A percentile compares a stretch with the other conserved stretches of the same genome.
Evolutionary conservation across 78 protist genomes (phyloP).

Genomic region (Dictyostelium capitatum): DNA sequence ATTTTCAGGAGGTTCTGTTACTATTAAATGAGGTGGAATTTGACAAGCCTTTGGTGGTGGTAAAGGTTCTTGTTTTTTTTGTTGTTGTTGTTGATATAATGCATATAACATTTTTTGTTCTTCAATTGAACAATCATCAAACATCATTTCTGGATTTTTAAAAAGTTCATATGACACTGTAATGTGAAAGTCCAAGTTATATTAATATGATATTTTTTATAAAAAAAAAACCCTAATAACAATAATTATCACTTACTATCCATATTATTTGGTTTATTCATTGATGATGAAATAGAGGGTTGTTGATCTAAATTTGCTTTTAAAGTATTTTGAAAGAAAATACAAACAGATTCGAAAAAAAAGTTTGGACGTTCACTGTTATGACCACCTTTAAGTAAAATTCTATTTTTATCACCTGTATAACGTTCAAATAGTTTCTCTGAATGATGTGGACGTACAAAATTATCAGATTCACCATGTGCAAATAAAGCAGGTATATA

Average conservation of each 20-base stretch:
- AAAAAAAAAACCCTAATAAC: too few species aligned
- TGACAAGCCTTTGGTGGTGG: conserved; percentile 15
- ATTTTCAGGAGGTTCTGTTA: neutral
- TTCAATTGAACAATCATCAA: conserved; percentile 21
- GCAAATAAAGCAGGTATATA: conserved; percentile 86
- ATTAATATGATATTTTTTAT: too few species aligned
- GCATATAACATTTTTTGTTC: conserved; percentile 18
- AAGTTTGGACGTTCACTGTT: conserved; percentile 85
- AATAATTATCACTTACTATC: neutral
- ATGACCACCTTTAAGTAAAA: conserved; percentile 88
- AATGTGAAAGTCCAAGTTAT: neutral
- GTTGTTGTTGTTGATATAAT: conserved; percentile 17
- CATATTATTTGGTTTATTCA: neutral
- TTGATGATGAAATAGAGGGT: neutral
- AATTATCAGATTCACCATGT: conserved; percentile 78
- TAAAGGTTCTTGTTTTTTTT: neutral
- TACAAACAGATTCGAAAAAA: conserved; percentile 85
- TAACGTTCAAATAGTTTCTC: conserved; percentile 73
- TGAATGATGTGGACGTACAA: conserved; percentile 83
- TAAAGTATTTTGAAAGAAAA: conserved; percentile 81
- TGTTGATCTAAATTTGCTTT: conserved; percentile 37
- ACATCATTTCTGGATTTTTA: conserved; percentile 9
- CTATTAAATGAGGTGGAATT: conserved; percentile 19
- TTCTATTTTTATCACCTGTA: conserved; percentile 86
- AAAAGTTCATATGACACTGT: neutral